These are phyloP conservation scores for Ganoderma leucocontextum DNA, from an alignment of 1,284 basidiomycete genomes.

Conservation along the genomic window DNA sequence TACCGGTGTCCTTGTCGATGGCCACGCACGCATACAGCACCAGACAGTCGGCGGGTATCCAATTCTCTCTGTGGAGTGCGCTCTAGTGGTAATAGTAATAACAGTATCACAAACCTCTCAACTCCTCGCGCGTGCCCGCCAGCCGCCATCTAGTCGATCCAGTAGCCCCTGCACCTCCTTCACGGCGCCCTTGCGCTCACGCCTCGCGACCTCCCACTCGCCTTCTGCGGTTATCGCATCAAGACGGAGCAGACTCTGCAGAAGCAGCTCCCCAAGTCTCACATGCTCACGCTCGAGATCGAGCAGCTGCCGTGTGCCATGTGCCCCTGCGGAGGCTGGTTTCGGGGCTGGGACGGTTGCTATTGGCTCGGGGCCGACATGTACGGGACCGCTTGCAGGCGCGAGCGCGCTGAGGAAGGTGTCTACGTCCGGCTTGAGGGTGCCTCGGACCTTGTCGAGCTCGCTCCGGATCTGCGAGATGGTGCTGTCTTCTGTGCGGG, in stretches of 20 bases:
- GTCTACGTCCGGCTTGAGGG: conserved; percentile 62
- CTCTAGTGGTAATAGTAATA: background rate
- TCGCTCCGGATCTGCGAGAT: conserved; percentile 68
- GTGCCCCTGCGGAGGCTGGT: conserved; percentile 20
- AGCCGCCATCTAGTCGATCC: conserved; percentile 62
- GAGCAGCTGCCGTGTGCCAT: conserved; percentile 28
- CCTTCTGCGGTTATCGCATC: conserved; percentile 75
- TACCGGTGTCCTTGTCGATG: background rate
- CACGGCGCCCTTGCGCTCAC: conserved; percentile 79
- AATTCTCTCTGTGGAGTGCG: background rate
- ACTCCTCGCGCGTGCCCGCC: conserved; percentile 42
- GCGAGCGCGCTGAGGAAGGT: conserved; percentile 56
- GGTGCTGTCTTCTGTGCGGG: conserved; percentile 58
- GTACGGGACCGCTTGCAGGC: conserved; percentile 30
- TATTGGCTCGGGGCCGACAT: conserved; percentile 18
- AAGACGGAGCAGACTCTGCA: conserved; percentile 79
- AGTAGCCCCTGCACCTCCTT: conserved; percentile 67
- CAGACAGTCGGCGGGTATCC: background rate
- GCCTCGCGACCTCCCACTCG: conserved; percentile 75
- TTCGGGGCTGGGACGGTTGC: conserved; percentile 24
- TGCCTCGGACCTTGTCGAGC: conserved; percentile 59
- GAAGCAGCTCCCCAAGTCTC: conserved; percentile 73
- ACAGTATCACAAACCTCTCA: conserved; percentile 1
- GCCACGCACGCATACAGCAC: background rate
- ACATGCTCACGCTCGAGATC: conserved; percentile 57